Percentiles rank a stretch among this genome's conserved stretches.
Conservation (phyloP, 2,329 filamentous ascomycete genomes). For the Juglanconis sp. region DNA sequence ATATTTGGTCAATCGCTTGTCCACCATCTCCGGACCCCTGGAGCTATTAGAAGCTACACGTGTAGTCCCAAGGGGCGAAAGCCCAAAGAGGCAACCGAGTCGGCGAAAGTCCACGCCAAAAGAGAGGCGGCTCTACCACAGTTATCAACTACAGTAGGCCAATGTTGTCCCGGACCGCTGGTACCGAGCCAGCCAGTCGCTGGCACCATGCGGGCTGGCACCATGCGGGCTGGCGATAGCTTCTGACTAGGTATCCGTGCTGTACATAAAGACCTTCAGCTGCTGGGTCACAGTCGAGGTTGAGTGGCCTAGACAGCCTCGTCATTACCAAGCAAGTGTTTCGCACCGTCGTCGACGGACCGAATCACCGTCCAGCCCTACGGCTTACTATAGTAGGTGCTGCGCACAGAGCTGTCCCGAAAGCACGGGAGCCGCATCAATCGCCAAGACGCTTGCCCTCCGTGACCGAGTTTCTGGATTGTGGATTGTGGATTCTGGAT, state of each 20-base stretch:
- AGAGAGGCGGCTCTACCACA: neutral
- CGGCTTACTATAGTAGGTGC: neutral
- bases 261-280: neutral
- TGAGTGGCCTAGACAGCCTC: too few species aligned
- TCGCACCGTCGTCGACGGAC: too few species aligned
- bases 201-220: neutral
- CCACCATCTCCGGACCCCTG: too few species aligned
- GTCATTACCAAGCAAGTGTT: too few species aligned
- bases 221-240: neutral
- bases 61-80: too few species aligned
- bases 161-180: neutral
- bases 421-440: too few species aligned
- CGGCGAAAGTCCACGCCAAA: too few species aligned
- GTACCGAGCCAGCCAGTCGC: neutral
- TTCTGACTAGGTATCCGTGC: neutral
- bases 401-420: too few species aligned
- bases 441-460: neutral
- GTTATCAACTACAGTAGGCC: neutral
- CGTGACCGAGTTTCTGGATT: neutral
- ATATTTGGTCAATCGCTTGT: too few species aligned
- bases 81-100: too few species aligned
- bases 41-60: too few species aligned
- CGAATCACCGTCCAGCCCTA: neutral
- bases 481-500: neutral
- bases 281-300: neutral